Evolutionary conservation across 768 basidiomycete genomes (phyloP).

Genomic region (Lactarius evosmus): DNA sequence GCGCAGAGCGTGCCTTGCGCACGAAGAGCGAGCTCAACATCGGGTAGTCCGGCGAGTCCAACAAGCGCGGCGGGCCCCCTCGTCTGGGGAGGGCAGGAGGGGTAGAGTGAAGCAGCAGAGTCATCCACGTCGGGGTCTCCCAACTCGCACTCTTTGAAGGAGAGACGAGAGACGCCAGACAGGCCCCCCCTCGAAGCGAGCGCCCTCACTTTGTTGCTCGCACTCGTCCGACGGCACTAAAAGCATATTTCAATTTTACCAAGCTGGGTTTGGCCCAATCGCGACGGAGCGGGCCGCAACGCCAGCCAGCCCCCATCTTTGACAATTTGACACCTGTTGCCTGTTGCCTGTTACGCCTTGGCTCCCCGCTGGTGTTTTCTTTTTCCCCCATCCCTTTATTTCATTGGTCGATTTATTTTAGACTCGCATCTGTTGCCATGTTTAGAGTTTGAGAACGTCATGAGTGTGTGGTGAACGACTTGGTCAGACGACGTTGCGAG

Average conservation of each 20-base stretch:
- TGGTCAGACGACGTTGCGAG: no score
- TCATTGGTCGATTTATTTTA: no score
- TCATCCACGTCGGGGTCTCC: neutral
- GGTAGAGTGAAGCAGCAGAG: neutral
- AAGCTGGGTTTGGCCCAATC: neutral
- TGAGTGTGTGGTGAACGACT: no score
- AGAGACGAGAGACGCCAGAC: neutral
- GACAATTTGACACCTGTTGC: no score
- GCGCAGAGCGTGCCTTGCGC: conserved; percentile 3
- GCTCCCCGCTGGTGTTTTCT: neutral
- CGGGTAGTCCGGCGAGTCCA: neutral
- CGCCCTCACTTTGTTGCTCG: neutral
- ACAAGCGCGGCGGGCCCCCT: neutral
- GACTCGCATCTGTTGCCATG: neutral
- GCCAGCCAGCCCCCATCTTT: neutral
- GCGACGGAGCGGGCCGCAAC: neutral
- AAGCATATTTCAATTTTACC: neutral
- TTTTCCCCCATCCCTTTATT: no score
- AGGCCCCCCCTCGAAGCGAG: neutral
- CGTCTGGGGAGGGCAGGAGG: neutral
- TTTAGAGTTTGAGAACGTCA: neutral
- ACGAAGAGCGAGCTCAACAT: neutral
- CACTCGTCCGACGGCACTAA: neutral
- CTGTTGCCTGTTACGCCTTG: no score
- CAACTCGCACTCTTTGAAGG: neutral